Evolutionary conservation across 495 filamentous ascomycete species (phyloP).

Genomic region (Hypoxylon crocopeplum): DNA sequence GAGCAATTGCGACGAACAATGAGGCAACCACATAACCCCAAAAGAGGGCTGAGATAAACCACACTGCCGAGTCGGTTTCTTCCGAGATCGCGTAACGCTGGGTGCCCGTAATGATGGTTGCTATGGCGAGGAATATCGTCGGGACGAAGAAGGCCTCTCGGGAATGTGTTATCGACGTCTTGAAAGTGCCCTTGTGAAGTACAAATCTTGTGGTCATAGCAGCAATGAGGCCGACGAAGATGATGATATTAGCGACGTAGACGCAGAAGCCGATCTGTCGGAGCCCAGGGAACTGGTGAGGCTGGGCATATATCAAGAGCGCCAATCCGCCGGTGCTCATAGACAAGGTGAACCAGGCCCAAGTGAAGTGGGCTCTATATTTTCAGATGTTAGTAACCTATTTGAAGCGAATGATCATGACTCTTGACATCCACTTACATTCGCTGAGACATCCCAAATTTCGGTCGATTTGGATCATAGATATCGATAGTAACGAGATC

Average conservation of each 20-base stretch:
- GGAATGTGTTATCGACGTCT: constrained; percentile 64
- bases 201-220: constrained; percentile 63
- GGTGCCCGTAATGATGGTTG: constrained; percentile 66
- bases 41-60: constrained; percentile 51
- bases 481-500: constrained; percentile 13
- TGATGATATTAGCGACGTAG: constrained; percentile 67
- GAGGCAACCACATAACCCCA: constrained; percentile 57
- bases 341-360: constrained; percentile 70
- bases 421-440: constrained; percentile 41
- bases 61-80: constrained; percentile 41
- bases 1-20: constrained; percentile 50
- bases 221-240: constrained; percentile 57
- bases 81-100: constrained; percentile 62
- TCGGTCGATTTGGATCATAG: constrained; percentile 27
- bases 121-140: constrained; percentile 71
- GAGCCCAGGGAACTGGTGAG: constrained; percentile 65
- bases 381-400: not conserved
- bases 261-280: constrained; percentile 63
- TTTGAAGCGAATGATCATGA: not conserved
- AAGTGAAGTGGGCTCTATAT: constrained; percentile 63
- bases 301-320: constrained; percentile 64
- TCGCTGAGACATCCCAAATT: constrained; percentile 46
- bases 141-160: constrained; percentile 71
- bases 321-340: constrained; percentile 73
- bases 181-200: constrained; percentile 56